Conservation (phyloP, 2,329 filamentous ascomycete genomes). For the Diaporthe sp. region DNA sequence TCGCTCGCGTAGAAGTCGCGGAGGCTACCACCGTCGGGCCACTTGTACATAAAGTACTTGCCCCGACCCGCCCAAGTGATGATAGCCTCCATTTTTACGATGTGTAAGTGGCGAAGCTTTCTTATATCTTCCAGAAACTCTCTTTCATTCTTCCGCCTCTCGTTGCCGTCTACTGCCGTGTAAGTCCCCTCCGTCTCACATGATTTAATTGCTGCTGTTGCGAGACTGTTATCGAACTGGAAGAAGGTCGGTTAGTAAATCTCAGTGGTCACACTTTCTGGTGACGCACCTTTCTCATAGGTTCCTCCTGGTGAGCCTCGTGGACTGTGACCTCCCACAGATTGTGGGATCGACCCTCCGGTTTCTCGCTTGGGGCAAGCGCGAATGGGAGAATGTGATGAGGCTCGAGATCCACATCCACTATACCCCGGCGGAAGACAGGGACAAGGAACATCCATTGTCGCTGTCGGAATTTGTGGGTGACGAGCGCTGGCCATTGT, state of each 20-base stretch:
- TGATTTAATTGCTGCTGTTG: conserved; percentile 19
- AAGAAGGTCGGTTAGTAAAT: not conserved
- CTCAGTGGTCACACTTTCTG: not conserved
- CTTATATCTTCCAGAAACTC: not conserved
- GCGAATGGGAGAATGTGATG: conserved; percentile 1
- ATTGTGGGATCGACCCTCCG: not conserved
- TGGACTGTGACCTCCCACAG: conserved; percentile 28
- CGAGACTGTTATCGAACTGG: conserved; percentile 6
- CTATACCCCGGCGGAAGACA: not conserved
- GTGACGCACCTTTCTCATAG: not conserved
- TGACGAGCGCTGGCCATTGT: not conserved
- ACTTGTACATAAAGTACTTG: conserved; percentile 24
- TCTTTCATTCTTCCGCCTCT: not conserved
- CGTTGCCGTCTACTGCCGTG: no score
- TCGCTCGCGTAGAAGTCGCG: not conserved
- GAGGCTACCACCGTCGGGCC: conserved; percentile 25
- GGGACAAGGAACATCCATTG: conserved; percentile 16
- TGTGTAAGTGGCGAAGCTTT: not conserved
- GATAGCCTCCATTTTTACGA: not conserved
- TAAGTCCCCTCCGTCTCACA: not conserved
- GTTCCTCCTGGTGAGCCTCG: conserved; percentile 6
- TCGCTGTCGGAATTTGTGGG: not conserved
- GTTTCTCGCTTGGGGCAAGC: not conserved
- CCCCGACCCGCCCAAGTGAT: not conserved
- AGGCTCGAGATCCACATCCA: not conserved